Evolutionary conservation across 176 grass and related monocot genomes (phyloP).

Genomic region (Hordeum marinum): DNA sequence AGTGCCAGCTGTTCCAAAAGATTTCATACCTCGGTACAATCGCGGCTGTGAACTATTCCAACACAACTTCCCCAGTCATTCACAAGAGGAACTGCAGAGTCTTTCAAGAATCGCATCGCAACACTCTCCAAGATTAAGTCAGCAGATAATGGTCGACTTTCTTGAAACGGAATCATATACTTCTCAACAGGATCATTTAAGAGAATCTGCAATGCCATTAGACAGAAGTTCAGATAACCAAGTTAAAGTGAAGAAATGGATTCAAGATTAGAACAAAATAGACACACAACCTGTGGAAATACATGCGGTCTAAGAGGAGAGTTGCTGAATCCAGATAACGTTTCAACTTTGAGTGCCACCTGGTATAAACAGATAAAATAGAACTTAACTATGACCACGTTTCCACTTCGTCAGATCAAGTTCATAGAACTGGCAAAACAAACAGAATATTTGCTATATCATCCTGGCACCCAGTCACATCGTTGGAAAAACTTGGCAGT

Average conservation of each 20-base stretch:
- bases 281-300: conserved; percentile 55
- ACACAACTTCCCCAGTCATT: conserved; percentile 89
- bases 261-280: neutral
- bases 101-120: conserved; percentile 69
- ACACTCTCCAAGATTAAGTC: conserved; percentile 49
- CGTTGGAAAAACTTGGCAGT: neutral
- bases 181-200: conserved; percentile 86
- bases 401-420: conserved; percentile 14
- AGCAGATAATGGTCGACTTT: conserved; percentile 51
- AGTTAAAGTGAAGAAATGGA: conserved; percentile 5
- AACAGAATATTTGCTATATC: neutral
- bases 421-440: neutral
- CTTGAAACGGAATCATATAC: conserved; percentile 84
- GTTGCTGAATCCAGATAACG: conserved; percentile 68
- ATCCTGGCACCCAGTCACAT: neutral
- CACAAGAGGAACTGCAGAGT: conserved; percentile 57
- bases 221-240: conserved; percentile 10
- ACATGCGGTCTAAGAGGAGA: conserved; percentile 53
- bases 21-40: conserved; percentile 69
- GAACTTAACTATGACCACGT: neutral
- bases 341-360: conserved; percentile 84
- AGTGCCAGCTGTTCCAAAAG: neutral
- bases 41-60: conserved; percentile 65
- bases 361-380: conserved; percentile 33
- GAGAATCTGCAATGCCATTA: conserved; percentile 47